Evolutionary conservation across 2,329 filamentous ascomycete genomes (phyloP).

Genomic region (Arthroderma uncinatum): DNA sequence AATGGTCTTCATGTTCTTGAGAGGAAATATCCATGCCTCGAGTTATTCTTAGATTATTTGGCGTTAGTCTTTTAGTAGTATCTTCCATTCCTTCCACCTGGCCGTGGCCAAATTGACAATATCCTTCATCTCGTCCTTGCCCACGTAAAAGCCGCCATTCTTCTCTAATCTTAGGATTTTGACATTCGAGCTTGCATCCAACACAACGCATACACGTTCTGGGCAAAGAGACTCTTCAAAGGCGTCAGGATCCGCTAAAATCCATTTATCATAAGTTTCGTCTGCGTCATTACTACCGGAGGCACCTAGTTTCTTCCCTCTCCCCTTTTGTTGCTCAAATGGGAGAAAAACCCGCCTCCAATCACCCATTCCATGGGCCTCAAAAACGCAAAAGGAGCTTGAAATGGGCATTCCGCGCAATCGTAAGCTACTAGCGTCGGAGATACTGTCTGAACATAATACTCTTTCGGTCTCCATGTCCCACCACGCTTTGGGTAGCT

Average conservation of each 20-base stretch:
- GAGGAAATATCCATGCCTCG: not conserved
- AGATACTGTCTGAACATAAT: conserved; percentile 56
- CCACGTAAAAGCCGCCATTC: conserved; percentile 63
- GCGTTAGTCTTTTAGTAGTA: conserved; percentile 24
- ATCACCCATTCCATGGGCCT: conserved; percentile 39
- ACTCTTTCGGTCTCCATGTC: conserved; percentile 70
- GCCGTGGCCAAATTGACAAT: conserved; percentile 50
- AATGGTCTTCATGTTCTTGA: not conserved
- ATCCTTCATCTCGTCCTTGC: conserved; percentile 49
- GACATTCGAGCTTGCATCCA: conserved; percentile 50
- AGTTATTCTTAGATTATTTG: not conserved
- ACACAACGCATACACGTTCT: conserved; percentile 71
- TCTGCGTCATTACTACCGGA: conserved; percentile 10
- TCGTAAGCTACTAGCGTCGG: conserved; percentile 45
- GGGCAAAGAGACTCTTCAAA: conserved; percentile 78
- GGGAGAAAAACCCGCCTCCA: conserved; percentile 31
- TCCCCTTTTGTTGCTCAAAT: conserved; percentile 25
- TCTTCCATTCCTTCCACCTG: conserved; percentile 52
- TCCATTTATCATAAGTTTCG: conserved; percentile 49
- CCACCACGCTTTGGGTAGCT: conserved; percentile 68
- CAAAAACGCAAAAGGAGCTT: conserved; percentile 68
- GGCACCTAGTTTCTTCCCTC: conserved; percentile 38
- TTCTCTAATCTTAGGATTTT: conserved; percentile 65
- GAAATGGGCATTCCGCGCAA: conserved; percentile 61
- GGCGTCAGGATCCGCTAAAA: conserved; percentile 77